phyloP scores from a whole-genome alignment of 441 rosid species.

The Flueggea neowawraea region DNA sequence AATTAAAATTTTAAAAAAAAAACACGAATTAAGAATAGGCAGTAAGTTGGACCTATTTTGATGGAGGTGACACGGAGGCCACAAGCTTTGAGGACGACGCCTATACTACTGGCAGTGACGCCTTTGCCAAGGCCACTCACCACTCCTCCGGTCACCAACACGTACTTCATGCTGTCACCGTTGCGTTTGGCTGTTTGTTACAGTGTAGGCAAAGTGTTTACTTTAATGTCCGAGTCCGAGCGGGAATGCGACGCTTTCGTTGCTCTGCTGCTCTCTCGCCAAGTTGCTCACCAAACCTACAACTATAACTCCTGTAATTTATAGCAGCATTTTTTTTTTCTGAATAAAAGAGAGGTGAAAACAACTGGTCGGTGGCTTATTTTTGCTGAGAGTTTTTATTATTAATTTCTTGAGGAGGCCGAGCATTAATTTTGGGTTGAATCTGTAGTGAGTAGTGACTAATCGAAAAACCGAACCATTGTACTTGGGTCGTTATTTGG shows the following conservation, averaged over 20 bases:
- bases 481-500: no score
- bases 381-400: no score
- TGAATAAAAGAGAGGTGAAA: no score
- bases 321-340: no score
- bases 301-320: no score
- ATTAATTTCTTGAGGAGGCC: no score
- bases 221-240: slow-evolving; percentile 38
- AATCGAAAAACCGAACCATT: no score
- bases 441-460: no score
- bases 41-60: slow-evolving; percentile 58
- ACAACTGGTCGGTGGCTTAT: no score
- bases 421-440: no score
- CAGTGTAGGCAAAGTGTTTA: slow-evolving; percentile 40
- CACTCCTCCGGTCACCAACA: slow-evolving; percentile 92
- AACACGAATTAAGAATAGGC: not conserved
- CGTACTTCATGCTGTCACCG: slow-evolving; percentile 62
- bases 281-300: slow-evolving; percentile 11
- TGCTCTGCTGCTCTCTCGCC: not conserved
- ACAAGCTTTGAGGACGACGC: slow-evolving; percentile 79
- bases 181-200: not conserved
- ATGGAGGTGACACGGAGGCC: slow-evolving; percentile 93
- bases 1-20: not conserved
- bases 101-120: slow-evolving; percentile 89
- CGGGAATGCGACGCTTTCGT: slow-evolving; percentile 16
- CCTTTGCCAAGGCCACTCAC: slow-evolving; percentile 97